These are phyloP conservation scores for Phlegmacium glaucopus DNA, from an alignment of 768 basidiomycete genomes.

Conservation along the genomic window DNA sequence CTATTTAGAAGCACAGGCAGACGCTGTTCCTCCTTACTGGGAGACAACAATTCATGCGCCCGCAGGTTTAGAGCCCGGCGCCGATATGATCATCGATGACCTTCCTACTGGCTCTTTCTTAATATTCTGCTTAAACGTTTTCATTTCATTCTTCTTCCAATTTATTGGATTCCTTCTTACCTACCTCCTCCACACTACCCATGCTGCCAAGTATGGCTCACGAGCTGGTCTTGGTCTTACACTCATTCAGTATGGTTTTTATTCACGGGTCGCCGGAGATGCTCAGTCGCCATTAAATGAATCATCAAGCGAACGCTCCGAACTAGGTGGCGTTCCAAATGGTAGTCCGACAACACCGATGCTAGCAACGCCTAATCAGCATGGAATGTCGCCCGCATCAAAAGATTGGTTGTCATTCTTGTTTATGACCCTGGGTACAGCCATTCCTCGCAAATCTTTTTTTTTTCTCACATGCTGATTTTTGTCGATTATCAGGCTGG, in stretches of 20 bases:
- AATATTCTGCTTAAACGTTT: conserved; percentile 72
- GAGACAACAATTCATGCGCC: conserved; percentile 93
- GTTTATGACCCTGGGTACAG: conserved; percentile 81
- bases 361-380: conserved; percentile 23
- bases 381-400: conserved; percentile 41
- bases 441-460: background rate
- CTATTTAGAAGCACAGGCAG: conserved; percentile 83
- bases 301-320: conserved; percentile 8
- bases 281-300: conserved; percentile 12
- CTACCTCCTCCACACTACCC: conserved; percentile 87
- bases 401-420: conserved; percentile 90
- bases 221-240: conserved; percentile 95
- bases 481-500: conserved; percentile 58
- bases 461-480: background rate
- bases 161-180: conserved; percentile 93
- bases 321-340: background rate
- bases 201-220: conserved; percentile 91
- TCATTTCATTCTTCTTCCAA: conserved; percentile 96
- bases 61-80: conserved; percentile 38
- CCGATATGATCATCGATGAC: conserved; percentile 83
- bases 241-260: conserved; percentile 89
- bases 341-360: conserved; percentile 13
- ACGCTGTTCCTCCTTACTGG: conserved; percentile 94
- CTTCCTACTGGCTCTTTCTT: conserved; percentile 79
- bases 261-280: conserved; percentile 46